These are phyloP conservation scores for Ceratobasidium sp. DNA, from an alignment of 1,284 basidiomycete species.

Conservation along the genomic window DNA sequence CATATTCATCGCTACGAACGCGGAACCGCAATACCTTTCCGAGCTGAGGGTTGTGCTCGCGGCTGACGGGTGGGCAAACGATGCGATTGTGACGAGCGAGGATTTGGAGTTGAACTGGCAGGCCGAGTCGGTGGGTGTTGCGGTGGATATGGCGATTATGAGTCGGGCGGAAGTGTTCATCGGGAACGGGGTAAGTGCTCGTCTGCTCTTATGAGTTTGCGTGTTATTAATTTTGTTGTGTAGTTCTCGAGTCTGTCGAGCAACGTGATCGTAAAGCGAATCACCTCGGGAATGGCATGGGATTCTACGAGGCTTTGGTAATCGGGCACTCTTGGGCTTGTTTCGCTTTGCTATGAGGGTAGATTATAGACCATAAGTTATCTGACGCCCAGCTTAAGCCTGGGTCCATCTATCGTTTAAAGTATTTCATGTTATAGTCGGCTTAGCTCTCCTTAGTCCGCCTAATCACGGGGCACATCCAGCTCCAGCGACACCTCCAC, in stretches of 20 bases:
- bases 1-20: conserved; percentile 72
- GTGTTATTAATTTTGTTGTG: conserved; percentile 6
- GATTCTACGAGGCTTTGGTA: conserved; percentile 49
- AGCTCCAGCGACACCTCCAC: no score
- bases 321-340: not conserved
- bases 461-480: no score
- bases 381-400: not conserved
- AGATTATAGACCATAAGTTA: not conserved
- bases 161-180: conserved; percentile 66
- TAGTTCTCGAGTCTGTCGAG: conserved; percentile 51
- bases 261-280: conserved; percentile 48
- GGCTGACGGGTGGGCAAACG: conserved; percentile 54
- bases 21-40: conserved; percentile 56
- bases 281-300: conserved; percentile 34
- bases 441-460: no score
- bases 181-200: conserved; percentile 67
- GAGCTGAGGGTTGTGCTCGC: conserved; percentile 62
- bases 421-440: conserved; percentile 2
- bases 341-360: not conserved
- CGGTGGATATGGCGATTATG: conserved; percentile 68
- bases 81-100: conserved; percentile 62
- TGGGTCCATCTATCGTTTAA: not conserved
- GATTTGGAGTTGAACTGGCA: conserved; percentile 64
- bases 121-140: conserved; percentile 63
- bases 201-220: not conserved